A percentile compares a stretch with the other conserved stretches of the same genome.
Evolutionary conservation across 2,329 filamentous ascomycete species (phyloP).

Genomic region (Penicillium sp.): DNA sequence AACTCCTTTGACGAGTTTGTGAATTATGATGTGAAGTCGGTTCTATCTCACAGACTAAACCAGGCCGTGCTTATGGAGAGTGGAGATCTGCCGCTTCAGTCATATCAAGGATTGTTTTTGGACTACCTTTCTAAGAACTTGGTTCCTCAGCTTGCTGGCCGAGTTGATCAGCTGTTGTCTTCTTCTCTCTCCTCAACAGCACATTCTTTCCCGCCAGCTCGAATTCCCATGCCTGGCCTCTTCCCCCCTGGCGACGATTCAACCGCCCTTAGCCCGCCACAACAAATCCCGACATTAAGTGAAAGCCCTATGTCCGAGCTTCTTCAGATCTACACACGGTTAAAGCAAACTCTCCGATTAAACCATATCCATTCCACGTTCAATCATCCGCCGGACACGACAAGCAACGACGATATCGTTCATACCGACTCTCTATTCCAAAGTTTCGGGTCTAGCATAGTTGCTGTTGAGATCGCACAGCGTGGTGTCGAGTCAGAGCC

Average conservation of each 20-base stretch:
- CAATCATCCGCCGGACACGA: constrained; percentile 46
- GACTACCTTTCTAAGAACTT: constrained; percentile 58
- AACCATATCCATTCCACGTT: constrained; percentile 58
- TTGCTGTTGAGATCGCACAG: constrained; percentile 88
- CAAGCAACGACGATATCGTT: constrained; percentile 53
- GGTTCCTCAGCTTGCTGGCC: constrained; percentile 54
- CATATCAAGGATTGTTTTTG: constrained; percentile 55
- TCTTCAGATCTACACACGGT: constrained; percentile 59
- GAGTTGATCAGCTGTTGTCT: constrained; percentile 40
- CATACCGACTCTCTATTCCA: constrained; percentile 50
- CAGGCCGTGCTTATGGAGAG: constrained; percentile 47
- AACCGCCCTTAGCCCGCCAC: constrained; percentile 36
- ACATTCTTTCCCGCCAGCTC: constrained; percentile 35
- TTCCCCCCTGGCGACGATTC: constrained; percentile 43
- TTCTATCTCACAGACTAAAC: constrained; percentile 55
- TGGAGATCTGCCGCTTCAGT: constrained; percentile 37
- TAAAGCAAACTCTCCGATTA: constrained; percentile 59
- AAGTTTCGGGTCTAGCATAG: constrained; percentile 79
- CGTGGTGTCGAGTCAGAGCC: constrained; percentile 77
- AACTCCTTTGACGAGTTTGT: constrained; percentile 72
- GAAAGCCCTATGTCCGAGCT: constrained; percentile 53
- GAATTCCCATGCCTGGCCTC: constrained; percentile 45
- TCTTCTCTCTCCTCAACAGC: constrained; percentile 34
- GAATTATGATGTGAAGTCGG: constrained; percentile 59
- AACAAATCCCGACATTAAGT: constrained; percentile 33